A percentile compares a stretch with the other conserved stretches of the same genome.
phyloP scores from a whole-genome alignment of 148 eudicot genomes.

The Beta vulgaris region DNA sequence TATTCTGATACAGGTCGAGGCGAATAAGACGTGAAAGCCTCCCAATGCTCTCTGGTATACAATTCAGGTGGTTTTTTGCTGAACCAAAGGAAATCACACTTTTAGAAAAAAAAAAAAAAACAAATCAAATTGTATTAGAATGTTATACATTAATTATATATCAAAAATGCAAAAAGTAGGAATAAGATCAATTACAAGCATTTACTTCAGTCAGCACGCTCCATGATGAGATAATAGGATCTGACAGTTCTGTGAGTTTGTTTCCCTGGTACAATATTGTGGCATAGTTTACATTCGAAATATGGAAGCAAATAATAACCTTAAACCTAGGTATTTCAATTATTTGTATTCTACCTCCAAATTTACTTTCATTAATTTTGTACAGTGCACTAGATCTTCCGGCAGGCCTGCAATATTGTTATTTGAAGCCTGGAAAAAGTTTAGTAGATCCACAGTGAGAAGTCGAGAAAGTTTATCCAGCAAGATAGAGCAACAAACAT shows the following conservation, averaged over 20 bases:
- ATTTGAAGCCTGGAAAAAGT: slow-evolving; percentile 69
- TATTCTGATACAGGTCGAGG: slow-evolving; percentile 87
- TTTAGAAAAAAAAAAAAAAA: not conserved
- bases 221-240: slow-evolving; percentile 70
- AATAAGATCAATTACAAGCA: slow-evolving; percentile 48
- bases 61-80: slow-evolving; percentile 75
- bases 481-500: slow-evolving; percentile 3
- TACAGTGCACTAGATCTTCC: slow-evolving; percentile 65
- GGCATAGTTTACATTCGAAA: not conserved
- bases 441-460: not conserved
- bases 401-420: slow-evolving; percentile 78
- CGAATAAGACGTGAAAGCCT: slow-evolving; percentile 76
- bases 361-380: slow-evolving; percentile 68
- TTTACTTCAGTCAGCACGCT: slow-evolving; percentile 78
- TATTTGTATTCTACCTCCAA: slow-evolving; percentile 61
- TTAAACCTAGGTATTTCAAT: not conserved
- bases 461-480: not conserved
- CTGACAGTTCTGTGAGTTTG: slow-evolving; percentile 60
- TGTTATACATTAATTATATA: not conserved
- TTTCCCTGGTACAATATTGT: slow-evolving; percentile 60
- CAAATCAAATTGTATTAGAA: not conserved
- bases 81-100: slow-evolving; percentile 14
- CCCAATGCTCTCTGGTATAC: slow-evolving; percentile 82
- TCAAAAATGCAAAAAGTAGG: not conserved
- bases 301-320: not conserved